These are phyloP conservation scores for Nakazawaea molendinolei DNA, from an alignment of 805 yeast genomes.

Conservation along the genomic window DNA sequence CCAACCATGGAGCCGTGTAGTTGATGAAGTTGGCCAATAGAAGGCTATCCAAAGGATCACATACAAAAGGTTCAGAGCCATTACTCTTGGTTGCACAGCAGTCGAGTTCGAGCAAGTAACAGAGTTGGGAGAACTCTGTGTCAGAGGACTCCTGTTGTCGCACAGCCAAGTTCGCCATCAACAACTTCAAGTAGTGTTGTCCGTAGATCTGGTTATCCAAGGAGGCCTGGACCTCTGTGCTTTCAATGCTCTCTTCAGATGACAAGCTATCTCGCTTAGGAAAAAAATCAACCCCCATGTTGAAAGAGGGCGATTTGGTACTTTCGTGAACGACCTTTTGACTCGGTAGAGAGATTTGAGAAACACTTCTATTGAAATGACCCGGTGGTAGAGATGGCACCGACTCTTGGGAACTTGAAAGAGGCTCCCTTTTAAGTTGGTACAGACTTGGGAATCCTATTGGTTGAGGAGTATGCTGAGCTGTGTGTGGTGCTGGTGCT, in stretches of 20 bases:
- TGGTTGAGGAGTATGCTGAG: not conserved
- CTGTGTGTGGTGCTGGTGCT: conserved; percentile 5
- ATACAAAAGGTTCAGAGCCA: conserved; percentile 13
- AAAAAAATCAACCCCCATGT: not conserved
- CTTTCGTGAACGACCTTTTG: conserved; percentile 1
- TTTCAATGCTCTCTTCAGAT: conserved; percentile 2
- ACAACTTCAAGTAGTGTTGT: conserved; percentile 2
- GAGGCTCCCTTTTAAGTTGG: too few species aligned
- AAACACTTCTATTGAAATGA: too few species aligned
- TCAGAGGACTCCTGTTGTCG: conserved; percentile 4
- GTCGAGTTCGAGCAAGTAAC: conserved; percentile 8
- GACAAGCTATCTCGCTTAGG: conserved; percentile 1
- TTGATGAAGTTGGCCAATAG: conserved; percentile 10
- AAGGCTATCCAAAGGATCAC: conserved; percentile 13
- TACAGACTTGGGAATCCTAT: too few species aligned
- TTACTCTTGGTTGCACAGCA: not conserved
- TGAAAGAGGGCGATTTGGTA: too few species aligned
- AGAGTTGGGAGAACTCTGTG: conserved; percentile 1
- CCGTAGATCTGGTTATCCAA: conserved; percentile 1
- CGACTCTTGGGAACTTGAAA: not conserved
- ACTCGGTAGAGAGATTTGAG: too few species aligned
- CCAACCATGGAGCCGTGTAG: conserved; percentile 12
- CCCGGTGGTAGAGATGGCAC: not conserved
- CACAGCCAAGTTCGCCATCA: conserved; percentile 4
- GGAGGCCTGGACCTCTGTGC: not conserved